Percentiles rank a stretch among this genome's conserved stretches.
phyloP scores from a whole-genome alignment of 495 filamentous ascomycete species.

The Haplographium delicatum region DNA sequence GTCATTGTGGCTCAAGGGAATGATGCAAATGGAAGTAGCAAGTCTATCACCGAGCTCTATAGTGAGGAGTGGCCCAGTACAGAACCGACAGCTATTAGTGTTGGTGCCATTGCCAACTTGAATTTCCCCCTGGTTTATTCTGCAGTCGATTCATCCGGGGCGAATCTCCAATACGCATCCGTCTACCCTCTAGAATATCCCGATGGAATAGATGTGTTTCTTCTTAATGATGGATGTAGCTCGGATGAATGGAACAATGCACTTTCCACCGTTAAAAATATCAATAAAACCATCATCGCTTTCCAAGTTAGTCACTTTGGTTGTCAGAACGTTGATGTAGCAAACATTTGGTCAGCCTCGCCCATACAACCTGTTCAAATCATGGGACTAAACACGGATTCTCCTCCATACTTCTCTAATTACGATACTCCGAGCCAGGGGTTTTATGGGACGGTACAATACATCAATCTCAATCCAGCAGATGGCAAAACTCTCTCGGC shows the following conservation, averaged over 20 bases:
- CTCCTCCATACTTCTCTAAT: too few relatives aligned
- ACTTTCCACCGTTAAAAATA: conserved; percentile 13
- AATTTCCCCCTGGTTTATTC: conserved; percentile 20
- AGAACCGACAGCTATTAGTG: conserved; percentile 7
- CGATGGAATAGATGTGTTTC: conserved; percentile 15
- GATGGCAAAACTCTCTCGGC: not conserved
- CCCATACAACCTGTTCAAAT: too few relatives aligned
- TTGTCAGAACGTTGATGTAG: too few relatives aligned
- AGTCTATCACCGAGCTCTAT: conserved; percentile 6
- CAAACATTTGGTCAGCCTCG: too few relatives aligned
- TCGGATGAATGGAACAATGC: conserved; percentile 15
- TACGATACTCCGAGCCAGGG: too few relatives aligned
- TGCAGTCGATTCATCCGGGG: conserved; percentile 20
- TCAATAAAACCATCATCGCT: conserved; percentile 25
- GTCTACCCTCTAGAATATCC: conserved; percentile 19
- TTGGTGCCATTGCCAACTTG: conserved; percentile 18
- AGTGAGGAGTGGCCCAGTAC: conserved; percentile 10
- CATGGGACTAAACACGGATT: too few relatives aligned
- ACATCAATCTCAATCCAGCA: too few relatives aligned
- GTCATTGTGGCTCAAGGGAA: conserved; percentile 27
- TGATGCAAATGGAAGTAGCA: conserved; percentile 13
- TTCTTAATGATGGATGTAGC: conserved; percentile 17
- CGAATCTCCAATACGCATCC: conserved; percentile 22
- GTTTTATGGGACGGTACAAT: too few relatives aligned
- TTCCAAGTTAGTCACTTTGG: conserved; percentile 16